These are phyloP conservation scores for Pulicaria dysenterica DNA, from an alignment of 129 eudicot genomes.

Conservation along the genomic window DNA sequence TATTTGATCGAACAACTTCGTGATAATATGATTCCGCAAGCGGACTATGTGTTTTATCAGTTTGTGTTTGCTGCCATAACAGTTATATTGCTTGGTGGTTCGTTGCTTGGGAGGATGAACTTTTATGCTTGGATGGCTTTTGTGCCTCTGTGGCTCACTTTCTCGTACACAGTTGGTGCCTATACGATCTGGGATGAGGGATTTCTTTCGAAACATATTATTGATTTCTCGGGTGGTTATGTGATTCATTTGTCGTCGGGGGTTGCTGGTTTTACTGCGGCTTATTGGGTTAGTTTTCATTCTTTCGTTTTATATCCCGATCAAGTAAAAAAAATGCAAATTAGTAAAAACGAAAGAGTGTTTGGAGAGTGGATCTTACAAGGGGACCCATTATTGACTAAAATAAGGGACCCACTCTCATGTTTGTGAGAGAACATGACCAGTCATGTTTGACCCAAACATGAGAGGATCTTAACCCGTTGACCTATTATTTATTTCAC, in stretches of 20 bases:
- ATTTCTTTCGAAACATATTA: slow-evolving; percentile 41
- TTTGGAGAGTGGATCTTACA: no score
- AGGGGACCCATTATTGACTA: no score
- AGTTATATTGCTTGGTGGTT: slow-evolving; percentile 66
- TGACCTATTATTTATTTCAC: no score
- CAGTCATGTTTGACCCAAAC: no score
- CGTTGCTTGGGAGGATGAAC: slow-evolving; percentile 75
- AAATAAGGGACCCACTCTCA: no score
- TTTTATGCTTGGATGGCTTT: slow-evolving; percentile 78
- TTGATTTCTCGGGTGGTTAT: slow-evolving; percentile 80
- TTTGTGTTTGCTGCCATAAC: slow-evolving; percentile 76
- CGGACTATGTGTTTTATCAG: slow-evolving; percentile 70
- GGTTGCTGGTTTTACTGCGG: slow-evolving; percentile 84
- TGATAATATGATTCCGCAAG: slow-evolving; percentile 38
- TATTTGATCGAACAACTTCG: slow-evolving; percentile 31
- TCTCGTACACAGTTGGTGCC: slow-evolving; percentile 74
- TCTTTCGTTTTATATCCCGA: background rate
- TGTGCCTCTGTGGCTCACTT: slow-evolving; percentile 71
- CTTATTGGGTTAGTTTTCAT: slow-evolving; percentile 65
- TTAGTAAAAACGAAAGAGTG: no score
- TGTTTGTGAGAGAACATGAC: no score
- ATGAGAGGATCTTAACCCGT: no score
- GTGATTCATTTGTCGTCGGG: slow-evolving; percentile 81
- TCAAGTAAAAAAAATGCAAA: background rate
- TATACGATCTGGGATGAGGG: slow-evolving; percentile 65